A percentile compares a stretch with the other conserved stretches of the same genome.
phyloP scores from a whole-genome alignment of 1,139 yeast species.

The Protomyces lactucae-debilis region DNA sequence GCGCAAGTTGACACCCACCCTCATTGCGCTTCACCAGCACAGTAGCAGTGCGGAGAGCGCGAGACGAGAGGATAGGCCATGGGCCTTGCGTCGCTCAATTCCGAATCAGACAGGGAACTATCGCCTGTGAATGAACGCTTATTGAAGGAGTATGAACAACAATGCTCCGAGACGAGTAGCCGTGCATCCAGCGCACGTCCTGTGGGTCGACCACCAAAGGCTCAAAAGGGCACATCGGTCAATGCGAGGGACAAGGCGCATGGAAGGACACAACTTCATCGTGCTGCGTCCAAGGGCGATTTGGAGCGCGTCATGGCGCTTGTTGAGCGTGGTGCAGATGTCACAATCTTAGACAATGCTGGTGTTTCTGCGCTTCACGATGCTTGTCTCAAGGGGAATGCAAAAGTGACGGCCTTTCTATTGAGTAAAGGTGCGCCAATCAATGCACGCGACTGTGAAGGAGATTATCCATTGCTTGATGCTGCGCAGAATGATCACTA shows the following conservation, averaged over 20 bases:
- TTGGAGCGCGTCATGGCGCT: constrained; percentile 7
- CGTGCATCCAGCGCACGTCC: not conserved
- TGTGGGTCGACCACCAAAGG: not conserved
- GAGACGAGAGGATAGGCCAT: not conserved
- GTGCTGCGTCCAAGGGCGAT: constrained; percentile 10
- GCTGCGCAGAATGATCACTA: constrained; percentile 16
- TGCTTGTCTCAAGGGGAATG: constrained; percentile 10
- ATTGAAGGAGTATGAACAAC: not conserved
- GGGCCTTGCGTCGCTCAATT: not conserved
- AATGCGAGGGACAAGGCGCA: constrained; percentile 19
- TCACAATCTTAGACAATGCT: constrained; percentile 16
- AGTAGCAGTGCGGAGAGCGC: too few species aligned
- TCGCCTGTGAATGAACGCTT: not conserved
- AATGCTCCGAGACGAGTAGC: not conserved
- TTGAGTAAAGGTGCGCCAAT: constrained; percentile 5
- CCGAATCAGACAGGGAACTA: not conserved
- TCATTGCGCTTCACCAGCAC: too few species aligned
- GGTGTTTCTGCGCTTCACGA: constrained; percentile 22
- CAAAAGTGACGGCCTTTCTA: not conserved
- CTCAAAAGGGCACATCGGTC: not conserved
- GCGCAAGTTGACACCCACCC: too few species aligned
- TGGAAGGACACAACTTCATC: constrained; percentile 17
- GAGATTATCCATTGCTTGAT: constrained; percentile 23
- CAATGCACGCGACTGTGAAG: constrained; percentile 19
- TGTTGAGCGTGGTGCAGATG: constrained; percentile 9